Base-by-base conservation (phyloP, 129 eudicot species). In the Flaveria robusta region DNA sequence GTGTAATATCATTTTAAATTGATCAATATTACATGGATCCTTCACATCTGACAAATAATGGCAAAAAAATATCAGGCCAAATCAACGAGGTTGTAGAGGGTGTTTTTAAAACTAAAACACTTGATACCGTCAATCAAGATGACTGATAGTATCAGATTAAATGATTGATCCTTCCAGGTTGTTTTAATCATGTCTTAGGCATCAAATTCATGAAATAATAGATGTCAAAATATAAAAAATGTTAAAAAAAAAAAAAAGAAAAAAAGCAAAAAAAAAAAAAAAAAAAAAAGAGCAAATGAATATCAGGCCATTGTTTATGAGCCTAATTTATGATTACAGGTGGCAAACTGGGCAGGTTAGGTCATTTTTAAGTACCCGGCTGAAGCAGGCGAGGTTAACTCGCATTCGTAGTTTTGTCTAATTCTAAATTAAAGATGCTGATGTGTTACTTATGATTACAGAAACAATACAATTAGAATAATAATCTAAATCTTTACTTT, bases 1-100 rank as follows among this genome's bases (percentile, higher is more conserved):
- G 8, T 18, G 76, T 42, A 76, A 62, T 14, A 22, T 65, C 59
- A 54, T 15, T 76, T 78, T 43, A 37, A 27, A 34, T 45, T 59
- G 16, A 16, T 63, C 23, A 37, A 20, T 23, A 41, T 26, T 6
- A 56, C 47, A 71, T 50, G 66, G 65, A 49, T 79, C 41, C 47
- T 52, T 65, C 47, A 66, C 26, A 59, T 29, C 69, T 77, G 12
- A 45, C 70, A 54, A 22, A 70, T 70, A 45, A 71, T 56, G 45
- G 29, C 51, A 78, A 70, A 37, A 77, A 15, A 5, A 1, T 37
- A 10, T 64, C 62, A 45, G 46, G 52, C 55, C 55, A 62, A 64
- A 71, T 62, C 65, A 63, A 11, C 7, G 37, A 16, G 60, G 9
- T 39, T 70, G 62, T 18, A 69, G 24, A 59, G 72, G 51, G 31